Evolutionary conservation across 805 yeast genomes (phyloP), one percentile per base, ranked within the genome.

Genomic region (Lipomyces orientalis): DNA sequence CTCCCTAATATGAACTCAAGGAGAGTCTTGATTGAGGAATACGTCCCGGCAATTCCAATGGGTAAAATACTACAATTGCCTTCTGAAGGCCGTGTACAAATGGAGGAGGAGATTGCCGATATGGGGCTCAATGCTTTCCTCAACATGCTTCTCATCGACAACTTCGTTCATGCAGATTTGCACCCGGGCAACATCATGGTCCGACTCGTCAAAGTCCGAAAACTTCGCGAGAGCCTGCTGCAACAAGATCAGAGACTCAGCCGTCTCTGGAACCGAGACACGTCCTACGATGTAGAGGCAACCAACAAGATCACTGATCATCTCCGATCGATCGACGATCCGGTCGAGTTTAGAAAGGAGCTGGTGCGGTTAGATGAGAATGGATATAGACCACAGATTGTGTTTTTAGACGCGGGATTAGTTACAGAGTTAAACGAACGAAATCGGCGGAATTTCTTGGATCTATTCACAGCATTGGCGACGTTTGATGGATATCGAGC

Each of bases 141-240:
- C 70, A 90, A 93, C 74, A 95, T 95, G 99, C 82, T 95, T 69
- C 89, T 95, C 61, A 79, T 94, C 63, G 97, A 95, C 79, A 93
- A 95, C 77, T 95, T 95, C 78, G 91, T 93, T 56, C 99, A 95
- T 77, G 94, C 98, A 0, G 99, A 95, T 79, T 82, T 95, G 67
- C 99, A 95, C 73, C 98, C 99, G 0, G 99, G 99, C 2, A 95
- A 95, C 77, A 91, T 95, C 75, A 86, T 93, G 82, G 85, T 91
- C 8, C 80, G 91, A 59, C 88, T 90, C 73, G 83, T 88, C 72
- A 87, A 86, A 33, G 35, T 19, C 19, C 62, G 19, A n/a, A 60
- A 60, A 29, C 56, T 56, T 34, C 54, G 56, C 2, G 68, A 61
- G 51, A 52, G 51, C 14, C 33, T 55, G 29, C 25, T 49, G 59